Conservation (phyloP, 768 basidiomycete species). For the Boletellus emodensis region DNA sequence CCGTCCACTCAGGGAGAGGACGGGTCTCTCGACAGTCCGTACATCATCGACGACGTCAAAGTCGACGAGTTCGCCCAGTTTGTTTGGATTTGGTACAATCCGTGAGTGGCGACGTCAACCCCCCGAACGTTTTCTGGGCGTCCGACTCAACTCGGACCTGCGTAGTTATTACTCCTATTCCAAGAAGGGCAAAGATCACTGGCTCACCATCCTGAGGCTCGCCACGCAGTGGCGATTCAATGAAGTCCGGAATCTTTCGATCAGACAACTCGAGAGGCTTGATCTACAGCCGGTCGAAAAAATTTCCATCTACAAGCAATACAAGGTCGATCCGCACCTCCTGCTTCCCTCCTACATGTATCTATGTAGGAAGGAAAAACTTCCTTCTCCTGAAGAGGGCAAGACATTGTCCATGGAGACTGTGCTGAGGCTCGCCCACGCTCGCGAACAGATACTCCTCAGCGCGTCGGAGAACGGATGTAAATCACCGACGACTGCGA, state of each 20-base stretch:
- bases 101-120: conserved; percentile 36
- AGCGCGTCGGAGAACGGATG: conserved; percentile 31
- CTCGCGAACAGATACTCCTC: conserved; percentile 45
- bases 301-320: conserved; percentile 53
- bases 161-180: conserved; percentile 54
- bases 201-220: conserved; percentile 53
- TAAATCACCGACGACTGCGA: conserved; percentile 26
- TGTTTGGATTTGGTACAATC: conserved; percentile 55
- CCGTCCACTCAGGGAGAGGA: conserved; percentile 1
- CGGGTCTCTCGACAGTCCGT: conserved; percentile 1
- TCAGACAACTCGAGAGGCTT: conserved; percentile 52
- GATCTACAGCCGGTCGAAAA: conserved; percentile 47
- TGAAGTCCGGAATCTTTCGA: conserved; percentile 46
- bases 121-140: not conserved
- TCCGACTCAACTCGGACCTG: not conserved
- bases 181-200: conserved; percentile 45
- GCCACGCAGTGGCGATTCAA: conserved; percentile 53
- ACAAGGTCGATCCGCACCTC: conserved; percentile 44
- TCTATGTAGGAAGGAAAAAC: conserved; percentile 48
- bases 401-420: conserved; percentile 55
- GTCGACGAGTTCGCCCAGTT: conserved; percentile 42
- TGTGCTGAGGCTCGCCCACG: conserved; percentile 45
- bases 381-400: conserved; percentile 53
- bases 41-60: conserved; percentile 24
- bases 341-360: conserved; percentile 50